Evolutionary conservation across 2,329 filamentous ascomycete genomes (phyloP), one percentile per base, ranked within the genome.

Genomic region (Penicillium sp.): DNA sequence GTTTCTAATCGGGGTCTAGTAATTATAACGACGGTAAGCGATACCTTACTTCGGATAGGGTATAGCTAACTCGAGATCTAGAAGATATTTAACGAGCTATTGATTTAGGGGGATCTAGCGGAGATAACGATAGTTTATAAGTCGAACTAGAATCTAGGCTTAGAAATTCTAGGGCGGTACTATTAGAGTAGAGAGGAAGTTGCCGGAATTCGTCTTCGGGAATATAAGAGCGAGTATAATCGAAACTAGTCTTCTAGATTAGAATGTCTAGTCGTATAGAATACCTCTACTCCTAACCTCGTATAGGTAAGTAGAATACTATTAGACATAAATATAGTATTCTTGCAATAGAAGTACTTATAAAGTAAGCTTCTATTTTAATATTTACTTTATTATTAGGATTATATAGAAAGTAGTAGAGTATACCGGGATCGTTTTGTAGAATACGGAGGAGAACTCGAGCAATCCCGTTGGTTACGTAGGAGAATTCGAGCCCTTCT

Each of bases 371-470:
- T 25, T 45, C 49, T 1, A 37, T 43, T 32, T 28, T 33, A 10
- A 32, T 18, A 31, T 47, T 27, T 9, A 49, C 32, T 52, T 54
- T 48, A n/a, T 46, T 52, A 23, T 60, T 57, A 1, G 59, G 64
- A 24, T 66, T 56, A 47, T 53, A 59, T 10, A 63, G 50, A 51
- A 59, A 57, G 50, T 67, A 66, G 49, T 63, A 62, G 2, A 67
- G 57, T 6, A 50, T 62, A 29, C n/a, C 37, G 9, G 61, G 62
- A 1, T 32, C 13, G 4, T 32, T 6, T 6, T 32, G 12, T 15
- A 13, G 31, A 15, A 32, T 6, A 32, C 31, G 31, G 4, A 32
- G 31, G 1, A 32, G 31, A 4, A 32, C 13, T 4, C 13, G 13
- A 5, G 31, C 13, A 15, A 32, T 15, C 4, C 31, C 13, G 12